These are phyloP conservation scores for Parsonsia alboflavescens DNA, from an alignment of 257 asterid genomes.

Conservation along the genomic window DNA sequence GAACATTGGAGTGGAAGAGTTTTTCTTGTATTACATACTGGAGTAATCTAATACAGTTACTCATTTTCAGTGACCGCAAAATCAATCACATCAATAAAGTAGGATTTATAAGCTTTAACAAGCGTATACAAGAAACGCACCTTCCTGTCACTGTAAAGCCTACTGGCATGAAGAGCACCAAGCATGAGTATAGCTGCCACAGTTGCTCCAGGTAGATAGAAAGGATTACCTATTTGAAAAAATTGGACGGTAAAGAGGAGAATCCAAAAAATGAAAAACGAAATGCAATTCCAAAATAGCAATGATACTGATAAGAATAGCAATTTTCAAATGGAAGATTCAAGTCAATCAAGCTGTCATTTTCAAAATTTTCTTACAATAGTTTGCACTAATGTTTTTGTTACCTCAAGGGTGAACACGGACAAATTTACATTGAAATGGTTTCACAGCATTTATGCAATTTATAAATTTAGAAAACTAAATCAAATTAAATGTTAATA, in stretches of 20 bases:
- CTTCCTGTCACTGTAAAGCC: constrained; percentile 82
- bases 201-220: constrained; percentile 92
- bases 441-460: too few species aligned
- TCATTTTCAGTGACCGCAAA: neutral
- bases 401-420: too few species aligned
- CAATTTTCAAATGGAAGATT: neutral
- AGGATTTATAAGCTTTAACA: neutral
- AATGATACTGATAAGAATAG: neutral
- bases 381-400: neutral
- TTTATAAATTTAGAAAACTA: neutral
- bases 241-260: neutral
- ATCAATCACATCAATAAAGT: neutral
- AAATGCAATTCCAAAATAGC: neutral
- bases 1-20: neutral
- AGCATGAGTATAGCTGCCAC: constrained; percentile 88
- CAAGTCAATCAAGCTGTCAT: neutral
- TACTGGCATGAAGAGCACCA: constrained; percentile 92
- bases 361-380: neutral
- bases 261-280: neutral
- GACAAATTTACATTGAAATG: neutral
- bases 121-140: constrained; percentile 23
- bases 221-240: constrained; percentile 42
- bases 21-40: neutral
- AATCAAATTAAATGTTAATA: neutral
- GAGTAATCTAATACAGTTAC: neutral